Evolutionary conservation across 2,329 filamentous ascomycete genomes (phyloP), one percentile per base, ranked within the genome.

Genomic region (Pseudopithomyces chartarum): DNA sequence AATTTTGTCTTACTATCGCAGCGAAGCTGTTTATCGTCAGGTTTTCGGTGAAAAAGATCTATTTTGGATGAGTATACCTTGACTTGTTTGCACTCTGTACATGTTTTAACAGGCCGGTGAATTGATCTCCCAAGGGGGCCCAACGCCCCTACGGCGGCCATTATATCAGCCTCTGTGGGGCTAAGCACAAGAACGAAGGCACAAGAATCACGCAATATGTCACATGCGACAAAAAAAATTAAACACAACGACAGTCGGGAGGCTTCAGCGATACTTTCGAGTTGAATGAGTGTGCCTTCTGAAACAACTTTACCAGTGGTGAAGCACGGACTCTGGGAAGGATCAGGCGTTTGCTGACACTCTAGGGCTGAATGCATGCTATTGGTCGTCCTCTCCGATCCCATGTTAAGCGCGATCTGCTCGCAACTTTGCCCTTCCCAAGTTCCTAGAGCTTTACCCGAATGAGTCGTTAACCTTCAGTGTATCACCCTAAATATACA

Each of bases 81-180:
- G 56, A 66, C 65, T 55, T 67, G 65, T 44, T 67, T 66, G 59
- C 65, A 67, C 53, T 66, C 61, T 15, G 65, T 67, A 38, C 65
- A 67, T n/a, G 63, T 63, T 40, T 65, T 66, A 1, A 67, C 63
- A 2, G 60, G 55, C 19, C 63, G 60, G 44, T 62, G 55, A 17
- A 62, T 49, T 6, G 57, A 48, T 54, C 63, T 58, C 26, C 53
- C 44, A n/a, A 62, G 23, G 15, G 56, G 39, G 19, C 54, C 17
- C 49, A 50, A 12, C 13, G 38, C n/a, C 17, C 53, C 53, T 12
- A 45, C 22, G 20, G 53, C 17, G 12, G 53, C 39, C 53, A 50
- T 50, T 22, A 6, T 19, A n/a, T 2, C 3, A 13, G 23, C 29
- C n/a, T 23, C 22, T 17, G 45, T 12, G 6, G 15, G 10, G 4